A percentile compares a stretch with the other conserved stretches of the same genome.
Evolutionary conservation across 2,329 filamentous ascomycete species (phyloP).

Genomic region (Fusarium buharicum): DNA sequence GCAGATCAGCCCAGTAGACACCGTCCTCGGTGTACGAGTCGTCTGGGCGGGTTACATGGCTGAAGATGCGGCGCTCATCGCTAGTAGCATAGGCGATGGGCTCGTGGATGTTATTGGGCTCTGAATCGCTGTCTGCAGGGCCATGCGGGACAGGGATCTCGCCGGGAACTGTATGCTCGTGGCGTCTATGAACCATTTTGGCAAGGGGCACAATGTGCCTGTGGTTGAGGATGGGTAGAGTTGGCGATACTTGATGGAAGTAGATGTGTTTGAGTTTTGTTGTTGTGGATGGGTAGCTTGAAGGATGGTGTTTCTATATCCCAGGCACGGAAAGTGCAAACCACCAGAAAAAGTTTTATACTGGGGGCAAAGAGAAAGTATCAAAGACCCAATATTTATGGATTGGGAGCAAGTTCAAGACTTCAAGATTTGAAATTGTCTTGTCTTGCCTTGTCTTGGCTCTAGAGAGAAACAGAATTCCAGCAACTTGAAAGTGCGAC

Average conservation of each 20-base stretch:
- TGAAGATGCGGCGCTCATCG: slow-evolving; percentile 72
- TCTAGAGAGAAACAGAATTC: slow-evolving; percentile 19
- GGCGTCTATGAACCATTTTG: slow-evolving; percentile 46
- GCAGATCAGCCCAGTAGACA: slow-evolving; percentile 92
- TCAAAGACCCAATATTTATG: slow-evolving; percentile 7
- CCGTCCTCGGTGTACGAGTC: slow-evolving; percentile 87
- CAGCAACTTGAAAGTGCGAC: slow-evolving; percentile 22
- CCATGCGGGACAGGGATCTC: slow-evolving; percentile 67
- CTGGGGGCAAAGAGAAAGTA: slow-evolving; percentile 22
- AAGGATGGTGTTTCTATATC: slow-evolving; percentile 7
- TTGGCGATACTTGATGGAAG: slow-evolving; percentile 7
- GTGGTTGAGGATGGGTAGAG: not conserved
- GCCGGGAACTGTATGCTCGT: slow-evolving; percentile 55
- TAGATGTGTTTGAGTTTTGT: slow-evolving; percentile 2
- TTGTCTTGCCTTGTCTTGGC: slow-evolving; percentile 3
- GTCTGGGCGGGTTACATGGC: slow-evolving; percentile 84
- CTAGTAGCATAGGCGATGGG: slow-evolving; percentile 57
- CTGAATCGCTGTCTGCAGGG: slow-evolving; percentile 56
- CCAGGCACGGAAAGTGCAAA: slow-evolving; percentile 13
- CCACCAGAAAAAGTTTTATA: slow-evolving; percentile 25
- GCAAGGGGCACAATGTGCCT: slow-evolving; percentile 13
- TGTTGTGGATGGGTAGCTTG: slow-evolving; percentile 1
- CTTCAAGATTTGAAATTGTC: slow-evolving; percentile 20
- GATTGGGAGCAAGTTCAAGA: slow-evolving; percentile 12
- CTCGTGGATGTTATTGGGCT: slow-evolving; percentile 54